Base-by-base conservation (phyloP, 2,329 filamentous ascomycete genomes). In the Penicillium sp. region DNA sequence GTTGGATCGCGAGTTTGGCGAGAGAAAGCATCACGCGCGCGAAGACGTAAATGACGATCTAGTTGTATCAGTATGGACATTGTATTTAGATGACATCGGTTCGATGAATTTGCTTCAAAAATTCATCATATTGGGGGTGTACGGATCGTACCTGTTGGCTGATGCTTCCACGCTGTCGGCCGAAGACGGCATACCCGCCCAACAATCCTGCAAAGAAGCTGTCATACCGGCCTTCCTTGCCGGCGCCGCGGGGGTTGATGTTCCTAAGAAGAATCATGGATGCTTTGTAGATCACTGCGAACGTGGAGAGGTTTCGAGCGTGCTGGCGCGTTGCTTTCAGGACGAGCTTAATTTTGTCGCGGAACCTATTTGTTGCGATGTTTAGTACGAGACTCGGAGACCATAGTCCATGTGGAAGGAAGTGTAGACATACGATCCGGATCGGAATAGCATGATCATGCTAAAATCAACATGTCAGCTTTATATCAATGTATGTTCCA, bases 31-130 rank as follows among this genome's bases (percentile, higher is more conserved):
- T 81, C 15, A 96, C 94, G 60, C 94, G 86, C 44, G 94, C 94
- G 69, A 96, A 96, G 58, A 99, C 89, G 78, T 99, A 99, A 65
- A 97, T 89, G 72, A 96, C 91, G 70, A 99, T 99, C 80, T 99
- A 49, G 16, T 39, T n/a, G 15, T 7, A 2, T 62, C 49, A 62
- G 60, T 13, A 15, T 46, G 26, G 31, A 33, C 15, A 38, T 2
- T 7, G 4, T 28, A 51, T 12, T 29, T 13, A 24, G 13, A 29
- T 29, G 8, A 9, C 10, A 3, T 29, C 28, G 28, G 10, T 4
- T 29, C 3, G 2, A 29, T 29, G 7, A 3, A 3, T 29, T 3
- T 29, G 28, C 28, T 7, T 29, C 28, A 8, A 31, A 23, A 24
- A 15, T 23, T 18, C 39, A 16, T 45, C 24, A 24, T 29, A 39